A percentile compares a stretch with the other conserved stretches of the same genome.
phyloP scores from a whole-genome alignment of 2,329 filamentous ascomycete genomes.

The Microascus cirrosus region DNA sequence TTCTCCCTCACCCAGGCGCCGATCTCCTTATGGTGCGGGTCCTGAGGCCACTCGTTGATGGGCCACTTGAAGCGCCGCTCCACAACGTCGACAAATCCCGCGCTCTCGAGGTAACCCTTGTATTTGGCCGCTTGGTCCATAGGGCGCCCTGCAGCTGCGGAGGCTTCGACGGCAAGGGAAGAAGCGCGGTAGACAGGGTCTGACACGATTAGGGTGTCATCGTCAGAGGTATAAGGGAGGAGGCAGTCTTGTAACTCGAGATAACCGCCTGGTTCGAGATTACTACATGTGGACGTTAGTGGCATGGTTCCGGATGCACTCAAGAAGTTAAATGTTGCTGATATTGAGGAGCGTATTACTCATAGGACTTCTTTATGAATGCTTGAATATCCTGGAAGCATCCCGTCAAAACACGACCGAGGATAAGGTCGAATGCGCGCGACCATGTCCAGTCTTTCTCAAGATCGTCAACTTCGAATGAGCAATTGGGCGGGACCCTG shows the following conservation, averaged over 20 bases:
- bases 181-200: too few relatives aligned
- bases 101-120: slow-evolving; percentile 14
- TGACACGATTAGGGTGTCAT: slow-evolving; percentile 8
- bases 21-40: slow-evolving; percentile 27
- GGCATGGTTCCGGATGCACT: too few relatives aligned
- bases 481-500: slow-evolving; percentile 8
- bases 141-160: slow-evolving; percentile 22
- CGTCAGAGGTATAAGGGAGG: slow-evolving; percentile 7
- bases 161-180: slow-evolving; percentile 21
- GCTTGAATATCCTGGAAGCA: slow-evolving; percentile 15
- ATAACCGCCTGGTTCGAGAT: slow-evolving; percentile 12
- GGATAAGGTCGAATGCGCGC: slow-evolving; percentile 15
- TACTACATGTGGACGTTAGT: not conserved
- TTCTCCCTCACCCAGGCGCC: slow-evolving; percentile 17
- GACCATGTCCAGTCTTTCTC: slow-evolving; percentile 13
- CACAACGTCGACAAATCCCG: not conserved
- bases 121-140: slow-evolving; percentile 20
- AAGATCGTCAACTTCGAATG: slow-evolving; percentile 14
- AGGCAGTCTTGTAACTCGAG: slow-evolving; percentile 12
- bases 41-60: slow-evolving; percentile 14
- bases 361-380: slow-evolving; percentile 22
- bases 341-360: slow-evolving; percentile 5
- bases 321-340: too few relatives aligned
- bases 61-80: not conserved
- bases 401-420: slow-evolving; percentile 19